Evolutionary conservation across 257 asterid species (phyloP).

Genomic region (Leonotis leonurus): DNA sequence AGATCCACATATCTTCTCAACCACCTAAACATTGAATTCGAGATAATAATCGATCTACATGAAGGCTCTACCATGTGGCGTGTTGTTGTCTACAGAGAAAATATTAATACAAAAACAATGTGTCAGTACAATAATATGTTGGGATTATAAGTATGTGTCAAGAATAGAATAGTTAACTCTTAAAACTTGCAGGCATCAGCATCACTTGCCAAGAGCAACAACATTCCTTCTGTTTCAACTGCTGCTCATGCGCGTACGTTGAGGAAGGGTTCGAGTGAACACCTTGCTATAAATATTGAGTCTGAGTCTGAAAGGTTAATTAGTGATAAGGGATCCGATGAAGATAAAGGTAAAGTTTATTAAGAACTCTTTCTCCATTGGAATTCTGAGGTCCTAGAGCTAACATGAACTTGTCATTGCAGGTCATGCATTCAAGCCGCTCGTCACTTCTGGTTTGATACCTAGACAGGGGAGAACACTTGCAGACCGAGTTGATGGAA

Average conservation of each 20-base stretch:
- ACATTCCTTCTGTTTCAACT: constrained; percentile 45
- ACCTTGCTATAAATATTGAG: constrained; percentile 76
- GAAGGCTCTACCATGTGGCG: background rate
- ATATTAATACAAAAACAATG: background rate
- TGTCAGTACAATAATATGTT: background rate
- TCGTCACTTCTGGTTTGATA: constrained; percentile 69
- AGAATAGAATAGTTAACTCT: background rate
- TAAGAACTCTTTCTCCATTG: background rate
- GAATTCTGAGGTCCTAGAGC: background rate
- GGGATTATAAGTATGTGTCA: background rate
- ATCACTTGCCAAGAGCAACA: constrained; percentile 40
- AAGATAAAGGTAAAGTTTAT: constrained; percentile 69
- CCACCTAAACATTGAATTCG: background rate
- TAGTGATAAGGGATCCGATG: constrained; percentile 47
- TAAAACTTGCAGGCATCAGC: constrained; percentile 57
- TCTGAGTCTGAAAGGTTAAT: constrained; percentile 70
- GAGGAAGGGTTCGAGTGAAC: constrained; percentile 86
- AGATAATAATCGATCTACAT: background rate
- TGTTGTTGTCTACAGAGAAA: background rate
- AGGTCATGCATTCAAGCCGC: constrained; percentile 86
- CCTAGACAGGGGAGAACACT: constrained; percentile 85
- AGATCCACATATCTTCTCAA: background rate
- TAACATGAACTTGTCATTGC: constrained; percentile 23
- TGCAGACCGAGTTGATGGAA: constrained; percentile 89
- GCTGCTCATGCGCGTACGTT: constrained; percentile 79